Evolutionary conservation across 1,139 yeast species (phyloP), one percentile per base, ranked within the genome.

Genomic region (Blastobotrys serpentis): DNA sequence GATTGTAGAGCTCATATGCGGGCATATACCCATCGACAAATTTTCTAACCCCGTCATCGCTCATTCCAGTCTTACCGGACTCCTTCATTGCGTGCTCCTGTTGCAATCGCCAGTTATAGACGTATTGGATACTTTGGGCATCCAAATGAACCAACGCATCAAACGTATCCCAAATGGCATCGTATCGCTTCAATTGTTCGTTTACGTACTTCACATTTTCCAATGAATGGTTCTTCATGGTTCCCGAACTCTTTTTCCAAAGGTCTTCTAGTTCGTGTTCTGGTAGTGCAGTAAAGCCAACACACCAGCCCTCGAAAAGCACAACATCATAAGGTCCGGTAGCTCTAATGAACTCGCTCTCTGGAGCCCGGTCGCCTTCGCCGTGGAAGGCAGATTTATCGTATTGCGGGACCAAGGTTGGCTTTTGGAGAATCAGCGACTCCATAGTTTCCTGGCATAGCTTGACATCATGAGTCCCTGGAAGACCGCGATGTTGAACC

Each of bases 261-360:
- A 70, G 52, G 4, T 57, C 63, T 2, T 63, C 67, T 14, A 33
- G 7, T 14, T 33, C 37, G 13, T 7, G 19, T 13, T 68, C 69
- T 17, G 69, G 55, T 17, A 76, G 57, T 1, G 90, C 76, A 29
- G 62, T 57, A 64, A 81, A 90, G 1, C 98, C 98, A 21, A 82
- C 78, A 67, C 90, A 88, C 98, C 98, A 92, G 1, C 98, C 98
- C 68, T 92, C 98, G 46, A 92, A 74, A 4, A 92, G 65, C 2
- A 90, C 75, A 1, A 89, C 74, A 58, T 86, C 87, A 3, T 80
- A 71, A 0, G 76, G 75, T 1, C 65, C 60, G 1, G 52, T 47
- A 7, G 48, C 54, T 2, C 52, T 46, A 2, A 58, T 49, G 1
- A 60, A 60, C 6, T 67, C 56, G 0, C 58, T 52, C 10, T 53